These are phyloP conservation scores for Elsinoe fawcettii DNA, from an alignment of 2,329 filamentous ascomycete genomes.

Conservation along the genomic window DNA sequence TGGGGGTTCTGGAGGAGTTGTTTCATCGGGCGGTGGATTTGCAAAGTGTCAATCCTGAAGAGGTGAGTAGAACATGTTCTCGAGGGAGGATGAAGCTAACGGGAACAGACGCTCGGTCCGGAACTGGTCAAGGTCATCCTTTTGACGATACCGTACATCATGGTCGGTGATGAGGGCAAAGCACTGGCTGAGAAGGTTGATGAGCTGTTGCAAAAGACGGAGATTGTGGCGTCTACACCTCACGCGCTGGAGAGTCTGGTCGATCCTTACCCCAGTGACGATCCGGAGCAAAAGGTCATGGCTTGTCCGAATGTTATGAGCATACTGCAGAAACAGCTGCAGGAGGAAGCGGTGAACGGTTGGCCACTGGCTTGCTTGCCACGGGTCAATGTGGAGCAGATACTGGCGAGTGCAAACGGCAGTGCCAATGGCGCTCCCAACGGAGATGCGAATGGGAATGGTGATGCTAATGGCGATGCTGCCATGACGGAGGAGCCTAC, in stretches of 20 bases:
- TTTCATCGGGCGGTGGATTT: slow-evolving; percentile 85
- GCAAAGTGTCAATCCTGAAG: slow-evolving; percentile 86
- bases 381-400: slow-evolving; percentile 32
- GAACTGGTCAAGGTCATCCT: slow-evolving; percentile 96
- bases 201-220: slow-evolving; percentile 83
- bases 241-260: slow-evolving; percentile 79
- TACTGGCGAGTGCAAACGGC: slow-evolving; percentile 20
- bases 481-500: slow-evolving; percentile 40
- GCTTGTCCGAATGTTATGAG: slow-evolving; percentile 65
- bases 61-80: slow-evolving; percentile 51
- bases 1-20: slow-evolving; percentile 78
- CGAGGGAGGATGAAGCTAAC: slow-evolving; percentile 17
- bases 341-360: slow-evolving; percentile 61
- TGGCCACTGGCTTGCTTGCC: slow-evolving; percentile 67
- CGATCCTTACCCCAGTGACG: slow-evolving; percentile 63
- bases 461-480: slow-evolving; percentile 37
- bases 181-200: slow-evolving; percentile 66
- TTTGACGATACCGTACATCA: slow-evolving; percentile 83
- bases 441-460: slow-evolving; percentile 58
- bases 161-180: slow-evolving; percentile 59
- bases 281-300: slow-evolving; percentile 54
- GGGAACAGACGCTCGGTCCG: slow-evolving; percentile 51
- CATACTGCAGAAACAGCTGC: slow-evolving; percentile 78
- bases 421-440: slow-evolving; percentile 28
- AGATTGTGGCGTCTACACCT: slow-evolving; percentile 83